phyloP scores from a whole-genome alignment of 306 rosid genomes.

The Chamaecrista fasciculata region DNA sequence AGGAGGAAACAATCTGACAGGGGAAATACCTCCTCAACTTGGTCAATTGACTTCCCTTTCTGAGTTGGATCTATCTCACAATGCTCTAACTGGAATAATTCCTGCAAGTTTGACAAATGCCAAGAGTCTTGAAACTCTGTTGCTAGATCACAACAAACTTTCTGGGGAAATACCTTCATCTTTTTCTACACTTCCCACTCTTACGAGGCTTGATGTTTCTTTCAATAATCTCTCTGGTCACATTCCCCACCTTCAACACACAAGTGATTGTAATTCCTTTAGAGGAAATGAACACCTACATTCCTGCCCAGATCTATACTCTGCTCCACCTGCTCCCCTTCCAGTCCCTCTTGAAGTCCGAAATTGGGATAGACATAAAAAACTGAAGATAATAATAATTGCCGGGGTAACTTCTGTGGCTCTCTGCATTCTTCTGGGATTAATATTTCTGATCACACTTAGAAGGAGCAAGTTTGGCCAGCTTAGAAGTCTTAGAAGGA shows the following conservation, averaged over 20 bases:
- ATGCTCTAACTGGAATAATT: slow-evolving; percentile 36
- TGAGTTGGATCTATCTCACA: slow-evolving; percentile 42
- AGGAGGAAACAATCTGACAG: slow-evolving; percentile 42
- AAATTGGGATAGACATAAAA: slow-evolving; percentile 3
- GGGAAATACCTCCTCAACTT: slow-evolving; percentile 36
- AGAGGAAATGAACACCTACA: slow-evolving; percentile 43
- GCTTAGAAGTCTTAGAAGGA: slow-evolving; percentile 40
- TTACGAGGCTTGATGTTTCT: slow-evolving; percentile 43
- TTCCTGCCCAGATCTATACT: slow-evolving; percentile 45
- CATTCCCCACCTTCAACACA: slow-evolving; percentile 47
- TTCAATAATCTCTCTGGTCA: slow-evolving; percentile 53
- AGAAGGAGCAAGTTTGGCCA: slow-evolving; percentile 41
- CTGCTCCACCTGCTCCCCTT: slow-evolving; percentile 26
- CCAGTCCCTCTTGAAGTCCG: slow-evolving; percentile 33
- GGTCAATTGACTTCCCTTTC: slow-evolving; percentile 42
- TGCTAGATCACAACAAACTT: slow-evolving; percentile 48
- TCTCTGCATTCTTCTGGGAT: slow-evolving; percentile 29
- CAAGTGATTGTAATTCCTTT: slow-evolving; percentile 35
- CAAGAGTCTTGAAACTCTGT: slow-evolving; percentile 33
- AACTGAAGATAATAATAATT: slow-evolving; percentile 32
- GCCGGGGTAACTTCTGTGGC: slow-evolving; percentile 25
- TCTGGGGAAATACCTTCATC: slow-evolving; percentile 39
- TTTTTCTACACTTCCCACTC: slow-evolving; percentile 38
- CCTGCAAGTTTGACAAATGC: slow-evolving; percentile 40
- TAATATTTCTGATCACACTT: slow-evolving; percentile 20